These are phyloP conservation scores for Eucalyptus marginata DNA, from an alignment of 345 rosid species.

Conservation along the genomic window DNA sequence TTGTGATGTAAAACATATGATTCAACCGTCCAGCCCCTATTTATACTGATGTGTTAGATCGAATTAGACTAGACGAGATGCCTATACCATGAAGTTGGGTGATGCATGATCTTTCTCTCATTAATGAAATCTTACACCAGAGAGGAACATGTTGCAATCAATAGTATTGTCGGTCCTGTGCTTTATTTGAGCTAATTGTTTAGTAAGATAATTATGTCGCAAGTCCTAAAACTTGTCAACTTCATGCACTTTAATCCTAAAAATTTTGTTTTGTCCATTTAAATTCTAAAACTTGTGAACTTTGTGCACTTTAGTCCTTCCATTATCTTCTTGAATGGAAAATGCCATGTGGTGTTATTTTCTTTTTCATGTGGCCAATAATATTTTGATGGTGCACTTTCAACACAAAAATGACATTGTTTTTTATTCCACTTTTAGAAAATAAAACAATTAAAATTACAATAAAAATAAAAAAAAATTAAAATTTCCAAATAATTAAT, in stretches of 20 bases:
- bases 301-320: neutral
- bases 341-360: neutral
- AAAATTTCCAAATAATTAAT: neutral
- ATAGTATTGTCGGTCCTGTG: neutral
- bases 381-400: neutral
- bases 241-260: neutral
- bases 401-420: neutral
- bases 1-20: neutral
- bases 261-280: neutral
- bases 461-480: neutral
- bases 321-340: neutral
- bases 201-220: neutral
- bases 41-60: neutral
- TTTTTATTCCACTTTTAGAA: neutral
- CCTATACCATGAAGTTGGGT: neutral
- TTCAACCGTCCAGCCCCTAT: neutral
- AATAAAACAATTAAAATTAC: neutral
- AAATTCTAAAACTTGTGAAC: neutral
- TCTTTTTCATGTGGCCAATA: neutral
- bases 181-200: neutral
- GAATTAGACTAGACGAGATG: neutral
- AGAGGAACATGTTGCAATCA: neutral
- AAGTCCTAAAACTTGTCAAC: neutral
- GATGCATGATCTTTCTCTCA: neutral
- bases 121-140: neutral